Evolutionary conservation across 1,284 basidiomycete genomes (phyloP).

Genomic region (Puccinia coronata): DNA sequence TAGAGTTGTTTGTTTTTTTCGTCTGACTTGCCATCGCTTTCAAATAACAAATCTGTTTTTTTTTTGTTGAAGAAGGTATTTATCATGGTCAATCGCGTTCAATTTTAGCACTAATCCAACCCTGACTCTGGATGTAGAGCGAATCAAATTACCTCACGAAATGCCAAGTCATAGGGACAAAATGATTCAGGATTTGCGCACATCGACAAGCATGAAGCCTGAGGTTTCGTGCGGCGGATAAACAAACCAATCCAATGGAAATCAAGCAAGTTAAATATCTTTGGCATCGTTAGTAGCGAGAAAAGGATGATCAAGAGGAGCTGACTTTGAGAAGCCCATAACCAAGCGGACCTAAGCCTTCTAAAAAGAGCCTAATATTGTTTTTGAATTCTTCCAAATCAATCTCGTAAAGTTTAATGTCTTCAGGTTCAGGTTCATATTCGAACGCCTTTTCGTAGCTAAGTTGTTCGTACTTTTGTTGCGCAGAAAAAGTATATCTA

Average conservation of each 20-base stretch:
- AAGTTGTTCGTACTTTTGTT: neutral
- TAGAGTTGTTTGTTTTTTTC: neutral
- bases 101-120: too few relatives aligned
- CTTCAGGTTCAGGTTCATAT: neutral
- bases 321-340: conserved; percentile 22
- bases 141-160: neutral
- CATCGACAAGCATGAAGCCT: conserved; percentile 26
- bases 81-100: neutral
- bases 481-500: neutral
- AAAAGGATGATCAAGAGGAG: neutral
- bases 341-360: neutral
- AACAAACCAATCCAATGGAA: neutral
- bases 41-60: conserved; percentile 16
- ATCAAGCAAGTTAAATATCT: neutral
- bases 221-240: neutral
- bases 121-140: neutral
- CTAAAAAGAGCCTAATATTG: neutral
- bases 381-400: neutral
- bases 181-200: conserved; percentile 17
- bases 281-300: neutral
- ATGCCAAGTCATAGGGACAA: conserved; percentile 7
- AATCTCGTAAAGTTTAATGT: neutral
- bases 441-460: conserved; percentile 16
- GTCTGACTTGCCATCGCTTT: conserved; percentile 1
- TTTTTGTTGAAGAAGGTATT: neutral